These are phyloP conservation scores for Globisporangium spinosum DNA, from an alignment of 352 stramenopile species.

Conservation along the genomic window DNA sequence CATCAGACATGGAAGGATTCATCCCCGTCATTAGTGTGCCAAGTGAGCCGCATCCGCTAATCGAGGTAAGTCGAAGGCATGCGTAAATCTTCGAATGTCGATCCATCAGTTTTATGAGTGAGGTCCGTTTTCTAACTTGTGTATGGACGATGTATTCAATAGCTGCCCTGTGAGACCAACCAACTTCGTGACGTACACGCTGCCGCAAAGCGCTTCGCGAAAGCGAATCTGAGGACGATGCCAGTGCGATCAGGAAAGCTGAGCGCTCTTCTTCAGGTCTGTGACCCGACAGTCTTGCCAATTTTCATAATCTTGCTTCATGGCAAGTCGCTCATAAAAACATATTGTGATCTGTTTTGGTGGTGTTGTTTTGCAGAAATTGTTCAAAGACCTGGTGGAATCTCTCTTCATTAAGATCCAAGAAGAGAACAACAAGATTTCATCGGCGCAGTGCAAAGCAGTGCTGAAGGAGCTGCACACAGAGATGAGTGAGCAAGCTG, in stretches of 20 bases:
- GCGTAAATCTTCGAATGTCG: background rate
- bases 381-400: slow-evolving; percentile 73
- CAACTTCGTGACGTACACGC: slow-evolving; percentile 47
- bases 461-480: slow-evolving; percentile 53
- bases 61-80: slow-evolving; percentile 34
- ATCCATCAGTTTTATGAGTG: background rate
- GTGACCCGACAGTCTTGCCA: background rate
- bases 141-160: slow-evolving; percentile 8
- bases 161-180: slow-evolving; percentile 63
- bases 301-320: background rate
- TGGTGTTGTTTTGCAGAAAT: slow-evolving; percentile 41
- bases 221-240: slow-evolving; percentile 55
- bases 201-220: slow-evolving; percentile 47
- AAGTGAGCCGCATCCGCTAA: slow-evolving; percentile 23
- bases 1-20: slow-evolving; percentile 58
- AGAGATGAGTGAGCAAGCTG: slow-evolving; percentile 54
- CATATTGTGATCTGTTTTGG: background rate
- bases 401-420: slow-evolving; percentile 62
- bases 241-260: slow-evolving; percentile 65
- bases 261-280: slow-evolving; percentile 51
- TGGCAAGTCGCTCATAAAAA: background rate
- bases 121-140: background rate
- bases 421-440: slow-evolving; percentile 73
- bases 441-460: slow-evolving; percentile 50
- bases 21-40: slow-evolving; percentile 34